Evolutionary conservation across 2,329 filamentous ascomycete genomes (phyloP).

Genomic region (Pseudopithomyces chartarum): DNA sequence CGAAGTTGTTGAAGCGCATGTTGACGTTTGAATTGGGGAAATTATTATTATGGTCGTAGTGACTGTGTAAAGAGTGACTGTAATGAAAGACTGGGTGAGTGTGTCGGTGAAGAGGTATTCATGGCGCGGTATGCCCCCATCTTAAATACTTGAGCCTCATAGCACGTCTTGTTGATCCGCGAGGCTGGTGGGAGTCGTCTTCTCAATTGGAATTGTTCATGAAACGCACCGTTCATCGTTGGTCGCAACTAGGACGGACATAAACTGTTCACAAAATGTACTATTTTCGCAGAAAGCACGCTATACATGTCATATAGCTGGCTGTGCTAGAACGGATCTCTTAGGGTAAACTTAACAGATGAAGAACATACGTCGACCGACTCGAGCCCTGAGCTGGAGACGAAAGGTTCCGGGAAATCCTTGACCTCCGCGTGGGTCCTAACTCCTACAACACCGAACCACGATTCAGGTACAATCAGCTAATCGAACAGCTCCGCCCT

Average conservation of each 20-base stretch:
- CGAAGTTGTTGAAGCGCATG: conserved; percentile 10
- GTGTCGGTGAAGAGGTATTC: not conserved
- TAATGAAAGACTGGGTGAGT: conserved; percentile 1
- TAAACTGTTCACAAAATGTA: too few relatives aligned
- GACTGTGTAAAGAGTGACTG: conserved; percentile 3
- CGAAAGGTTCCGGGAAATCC: too few relatives aligned
- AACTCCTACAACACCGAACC: too few relatives aligned
- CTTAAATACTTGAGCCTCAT: not conserved
- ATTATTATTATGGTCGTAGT: not conserved
- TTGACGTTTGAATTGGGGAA: conserved; percentile 3
- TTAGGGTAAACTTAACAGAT: too few relatives aligned
- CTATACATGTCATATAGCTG: too few relatives aligned
- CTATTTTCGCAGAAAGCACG: too few relatives aligned
- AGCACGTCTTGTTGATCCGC: not conserved
- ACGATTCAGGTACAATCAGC: too few relatives aligned
- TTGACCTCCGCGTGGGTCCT: too few relatives aligned
- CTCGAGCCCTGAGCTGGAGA: too few relatives aligned
- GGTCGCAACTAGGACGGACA: not conserved
- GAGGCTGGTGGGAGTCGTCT: not conserved
- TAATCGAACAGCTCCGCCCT: too few relatives aligned
- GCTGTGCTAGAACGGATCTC: too few relatives aligned
- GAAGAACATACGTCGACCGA: too few relatives aligned
- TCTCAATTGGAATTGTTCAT: not conserved
- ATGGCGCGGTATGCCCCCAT: not conserved
- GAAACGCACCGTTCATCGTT: not conserved